Evolutionary conservation across 306 rosid genomes (phyloP).

Genomic region (Castanea sativa): DNA sequence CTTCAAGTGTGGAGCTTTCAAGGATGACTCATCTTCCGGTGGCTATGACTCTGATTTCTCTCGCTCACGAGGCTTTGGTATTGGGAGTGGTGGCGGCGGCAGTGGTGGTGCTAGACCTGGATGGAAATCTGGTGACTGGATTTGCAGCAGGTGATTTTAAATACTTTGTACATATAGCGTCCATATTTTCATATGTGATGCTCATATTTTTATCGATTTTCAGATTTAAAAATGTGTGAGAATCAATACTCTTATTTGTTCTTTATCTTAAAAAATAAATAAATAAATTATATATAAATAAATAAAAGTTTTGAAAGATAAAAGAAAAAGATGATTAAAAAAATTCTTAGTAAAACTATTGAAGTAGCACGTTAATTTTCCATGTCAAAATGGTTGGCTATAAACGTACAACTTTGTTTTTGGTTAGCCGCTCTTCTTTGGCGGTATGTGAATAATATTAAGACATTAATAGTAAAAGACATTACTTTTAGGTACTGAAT

Average conservation of each 20-base stretch:
- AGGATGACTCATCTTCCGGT: slow-evolving; percentile 57
- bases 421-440: slow-evolving; percentile 4
- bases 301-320: no score
- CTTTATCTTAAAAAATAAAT: no score
- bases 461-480: slow-evolving; percentile 17
- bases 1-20: slow-evolving; percentile 95
- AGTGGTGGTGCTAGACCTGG: slow-evolving; percentile 50
- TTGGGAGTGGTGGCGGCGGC: slow-evolving; percentile 19
- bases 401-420: slow-evolving; percentile 12
- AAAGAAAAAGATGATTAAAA: no score
- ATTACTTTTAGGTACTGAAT: slow-evolving; percentile 11
- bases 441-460: slow-evolving; percentile 9
- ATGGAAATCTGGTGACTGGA: slow-evolving; percentile 99
- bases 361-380: neutral
- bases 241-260: no score
- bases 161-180: no score
- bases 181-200: no score
- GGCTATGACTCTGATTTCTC: slow-evolving; percentile 43
- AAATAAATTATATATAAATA: no score
- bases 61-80: slow-evolving; percentile 47
- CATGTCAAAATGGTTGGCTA: no score
- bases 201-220: no score
- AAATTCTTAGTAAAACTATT: neutral
- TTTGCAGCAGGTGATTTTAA: slow-evolving; percentile 67
- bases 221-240: no score